These are phyloP conservation scores for Pelargonium cotyledonis DNA, from an alignment of 441 rosid genomes.

Conservation along the genomic window DNA sequence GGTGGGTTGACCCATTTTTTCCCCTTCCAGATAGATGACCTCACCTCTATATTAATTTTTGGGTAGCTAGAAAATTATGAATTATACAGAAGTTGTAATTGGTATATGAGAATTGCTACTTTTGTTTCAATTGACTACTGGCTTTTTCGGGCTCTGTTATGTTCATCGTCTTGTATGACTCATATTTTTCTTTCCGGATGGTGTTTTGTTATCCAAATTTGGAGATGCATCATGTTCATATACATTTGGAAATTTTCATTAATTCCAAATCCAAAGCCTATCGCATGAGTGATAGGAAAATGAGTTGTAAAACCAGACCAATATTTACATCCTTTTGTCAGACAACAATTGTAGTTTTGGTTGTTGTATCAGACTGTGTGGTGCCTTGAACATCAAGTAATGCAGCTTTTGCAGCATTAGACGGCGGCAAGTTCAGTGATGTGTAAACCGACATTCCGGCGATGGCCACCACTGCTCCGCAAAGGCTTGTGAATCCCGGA, in stretches of 20 bases:
- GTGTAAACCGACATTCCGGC: conserved; percentile 26
- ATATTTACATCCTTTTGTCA: not conserved
- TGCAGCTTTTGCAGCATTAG: conserved; percentile 4
- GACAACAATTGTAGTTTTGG: not conserved
- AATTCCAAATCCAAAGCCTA: too few relatives aligned
- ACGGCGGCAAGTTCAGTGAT: conserved; percentile 18
- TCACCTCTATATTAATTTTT: conserved; percentile 41
- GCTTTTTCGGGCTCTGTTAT: not conserved
- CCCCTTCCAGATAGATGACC: conserved; percentile 24
- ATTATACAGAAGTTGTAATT: conserved; percentile 25
- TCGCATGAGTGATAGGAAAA: too few relatives aligned
- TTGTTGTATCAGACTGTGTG: not conserved
- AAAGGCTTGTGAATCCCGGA: conserved; percentile 25
- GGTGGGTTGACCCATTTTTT: conserved; percentile 27
- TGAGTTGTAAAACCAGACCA: not conserved
- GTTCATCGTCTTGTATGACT: not conserved
- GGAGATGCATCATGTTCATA: too few relatives aligned
- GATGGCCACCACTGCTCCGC: conserved; percentile 21
- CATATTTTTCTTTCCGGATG: too few relatives aligned
- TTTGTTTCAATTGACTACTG: conserved; percentile 11
- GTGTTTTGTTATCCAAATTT: too few relatives aligned
- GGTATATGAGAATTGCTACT: conserved; percentile 18
- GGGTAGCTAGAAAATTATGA: conserved; percentile 25
- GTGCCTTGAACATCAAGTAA: conserved; percentile 3
- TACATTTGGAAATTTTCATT: too few relatives aligned